Evolutionary conservation across 2,329 filamentous ascomycete species (phyloP).

Genomic region (Penicillium sp.): DNA sequence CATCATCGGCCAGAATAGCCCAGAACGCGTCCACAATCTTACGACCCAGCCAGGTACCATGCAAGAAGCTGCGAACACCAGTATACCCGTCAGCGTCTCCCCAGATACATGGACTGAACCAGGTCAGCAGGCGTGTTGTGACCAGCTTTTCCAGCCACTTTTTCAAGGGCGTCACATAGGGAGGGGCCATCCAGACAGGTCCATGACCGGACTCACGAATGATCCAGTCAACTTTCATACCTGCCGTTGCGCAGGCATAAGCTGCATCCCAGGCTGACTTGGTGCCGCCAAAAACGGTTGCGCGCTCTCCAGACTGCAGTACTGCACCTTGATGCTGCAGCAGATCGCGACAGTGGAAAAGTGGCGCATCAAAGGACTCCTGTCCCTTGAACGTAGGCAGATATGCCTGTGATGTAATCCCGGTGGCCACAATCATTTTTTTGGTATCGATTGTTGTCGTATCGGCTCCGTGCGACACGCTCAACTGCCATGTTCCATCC

Average conservation of each 20-base stretch:
- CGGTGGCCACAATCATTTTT: conserved; percentile 62
- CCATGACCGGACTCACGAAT: conserved; percentile 44
- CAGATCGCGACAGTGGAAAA: conserved; percentile 61
- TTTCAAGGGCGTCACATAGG: conserved; percentile 65
- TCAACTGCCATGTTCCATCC: conserved; percentile 39
- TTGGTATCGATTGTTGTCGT: conserved; percentile 26
- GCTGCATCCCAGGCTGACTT: conserved; percentile 65
- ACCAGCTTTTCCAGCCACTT: conserved; percentile 67
- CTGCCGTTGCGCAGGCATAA: conserved; percentile 55
- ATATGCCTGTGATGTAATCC: conserved; percentile 57
- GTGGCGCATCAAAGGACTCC: conserved; percentile 50
- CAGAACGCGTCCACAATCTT: conserved; percentile 54
- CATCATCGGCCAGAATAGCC: conserved; percentile 50
- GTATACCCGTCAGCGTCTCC: conserved; percentile 60
- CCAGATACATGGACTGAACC: conserved; percentile 74
- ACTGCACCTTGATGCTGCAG: conserved; percentile 34
- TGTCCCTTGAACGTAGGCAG: conserved; percentile 53
- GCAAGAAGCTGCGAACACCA: conserved; percentile 47
- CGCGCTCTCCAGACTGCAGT: conserved; percentile 32
- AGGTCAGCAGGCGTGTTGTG: conserved; percentile 65
- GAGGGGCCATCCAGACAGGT: conserved; percentile 40
- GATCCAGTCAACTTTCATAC: conserved; percentile 48
- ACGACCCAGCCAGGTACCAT: conserved; percentile 52
- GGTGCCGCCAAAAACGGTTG: conserved; percentile 57
- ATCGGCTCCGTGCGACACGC: conserved; percentile 16